Evolutionary conservation across 495 filamentous ascomycete genomes (phyloP).

Genomic region (Acidiella bohemica): DNA sequence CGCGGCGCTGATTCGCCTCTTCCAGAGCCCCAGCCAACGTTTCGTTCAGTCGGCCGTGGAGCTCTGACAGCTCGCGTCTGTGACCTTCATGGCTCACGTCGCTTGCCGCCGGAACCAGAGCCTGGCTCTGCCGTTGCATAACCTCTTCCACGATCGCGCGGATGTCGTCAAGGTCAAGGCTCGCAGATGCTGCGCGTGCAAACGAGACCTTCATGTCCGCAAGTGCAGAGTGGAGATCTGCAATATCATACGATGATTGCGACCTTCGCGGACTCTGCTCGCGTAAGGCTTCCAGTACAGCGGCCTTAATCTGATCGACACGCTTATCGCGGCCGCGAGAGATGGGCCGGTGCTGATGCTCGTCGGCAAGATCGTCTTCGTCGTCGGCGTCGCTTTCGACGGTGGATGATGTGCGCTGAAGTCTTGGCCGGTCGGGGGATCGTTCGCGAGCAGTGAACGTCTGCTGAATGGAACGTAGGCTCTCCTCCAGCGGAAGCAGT

Average conservation of each 20-base stretch:
- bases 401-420: constrained; percentile 20
- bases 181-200: constrained; percentile 24
- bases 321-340: constrained; percentile 40
- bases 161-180: constrained; percentile 38
- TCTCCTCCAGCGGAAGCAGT: constrained; percentile 63
- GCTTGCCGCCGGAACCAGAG: constrained; percentile 20
- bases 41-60: constrained; percentile 27
- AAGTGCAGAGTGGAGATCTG: constrained; percentile 43
- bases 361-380: constrained; percentile 56
- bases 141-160: constrained; percentile 46
- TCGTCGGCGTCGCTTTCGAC: constrained; percentile 86
- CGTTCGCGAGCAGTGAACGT: constrained; percentile 34
- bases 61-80: constrained; percentile 35
- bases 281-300: constrained; percentile 54
- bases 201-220: constrained; percentile 43
- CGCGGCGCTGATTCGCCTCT: constrained; percentile 51
- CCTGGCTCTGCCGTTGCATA: constrained; percentile 21
- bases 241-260: constrained; percentile 15
- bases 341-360: constrained; percentile 40
- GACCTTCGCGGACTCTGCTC: constrained; percentile 16
- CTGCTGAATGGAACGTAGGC: constrained; percentile 60
- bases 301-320: constrained; percentile 44
- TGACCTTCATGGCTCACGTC: constrained; percentile 26
- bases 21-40: constrained; percentile 38
- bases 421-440: constrained; percentile 7